A percentile compares a stretch with the other conserved stretches of the same genome.
These are phyloP conservation scores for Nannochloropsis granulata DNA, from an alignment of 108 stramenopile species.

Conservation along the genomic window DNA sequence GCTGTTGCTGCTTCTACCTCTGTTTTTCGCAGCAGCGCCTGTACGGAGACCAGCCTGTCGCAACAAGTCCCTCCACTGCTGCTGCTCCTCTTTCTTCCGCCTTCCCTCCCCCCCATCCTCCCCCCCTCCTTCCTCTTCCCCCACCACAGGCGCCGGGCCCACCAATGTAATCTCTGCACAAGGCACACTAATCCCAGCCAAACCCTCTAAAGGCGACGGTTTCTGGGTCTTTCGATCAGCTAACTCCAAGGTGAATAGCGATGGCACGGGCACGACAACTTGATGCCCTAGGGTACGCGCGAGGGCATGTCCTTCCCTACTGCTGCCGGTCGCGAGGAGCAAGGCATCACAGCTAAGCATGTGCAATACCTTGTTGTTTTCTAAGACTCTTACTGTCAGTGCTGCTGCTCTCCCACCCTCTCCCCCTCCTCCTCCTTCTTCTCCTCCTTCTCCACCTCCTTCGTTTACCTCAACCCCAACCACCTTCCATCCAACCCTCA, in stretches of 20 bases:
- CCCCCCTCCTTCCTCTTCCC: neutral
- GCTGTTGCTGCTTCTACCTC: neutral
- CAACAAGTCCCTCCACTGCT: neutral
- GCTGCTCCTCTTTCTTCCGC: slow-evolving; percentile 29
- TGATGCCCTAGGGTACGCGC: slow-evolving; percentile 58
- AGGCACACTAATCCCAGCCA: neutral
- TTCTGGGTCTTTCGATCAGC: neutral
- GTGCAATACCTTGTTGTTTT: neutral
- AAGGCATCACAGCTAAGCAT: slow-evolving; percentile 44
- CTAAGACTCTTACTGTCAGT: neutral
- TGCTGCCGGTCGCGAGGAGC: slow-evolving; percentile 78
- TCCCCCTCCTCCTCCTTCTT: no score
- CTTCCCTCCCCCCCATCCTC: slow-evolving; percentile 10
- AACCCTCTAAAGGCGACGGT: neutral
- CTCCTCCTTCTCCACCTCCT: neutral
- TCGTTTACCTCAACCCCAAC: neutral
- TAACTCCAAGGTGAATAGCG: slow-evolving; percentile 66
- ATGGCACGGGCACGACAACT: slow-evolving; percentile 61
- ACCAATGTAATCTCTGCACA: neutral
- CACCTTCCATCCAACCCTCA: slow-evolving; percentile 4
- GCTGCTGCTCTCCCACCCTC: neutral
- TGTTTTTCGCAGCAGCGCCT: neutral
- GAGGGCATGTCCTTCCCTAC: slow-evolving; percentile 62
- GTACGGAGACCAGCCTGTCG: neutral
- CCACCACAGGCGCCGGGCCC: neutral